A percentile compares a stretch with the other conserved stretches of the same genome.
Evolutionary conservation across 768 basidiomycete genomes (phyloP).

Genomic region (Psilocybe subaeruginosa): DNA sequence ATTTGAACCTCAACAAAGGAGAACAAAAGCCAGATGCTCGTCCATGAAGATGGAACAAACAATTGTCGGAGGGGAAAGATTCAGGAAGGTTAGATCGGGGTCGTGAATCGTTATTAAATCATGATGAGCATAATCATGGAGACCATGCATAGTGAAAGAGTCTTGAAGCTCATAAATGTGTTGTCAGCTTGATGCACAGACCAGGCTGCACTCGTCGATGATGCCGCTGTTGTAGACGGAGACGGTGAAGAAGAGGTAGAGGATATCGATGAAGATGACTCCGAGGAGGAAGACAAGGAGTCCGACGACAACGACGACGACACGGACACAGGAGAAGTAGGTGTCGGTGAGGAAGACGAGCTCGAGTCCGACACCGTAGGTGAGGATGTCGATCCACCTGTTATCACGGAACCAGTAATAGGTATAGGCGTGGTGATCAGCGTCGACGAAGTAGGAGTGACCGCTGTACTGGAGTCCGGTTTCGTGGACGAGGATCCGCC

Average conservation of each 20-base stretch:
- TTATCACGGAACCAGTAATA: slow-evolving; percentile 33
- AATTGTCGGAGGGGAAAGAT: neutral
- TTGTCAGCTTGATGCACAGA: slow-evolving; percentile 17
- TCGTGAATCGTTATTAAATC: slow-evolving; percentile 11
- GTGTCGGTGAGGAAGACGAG: slow-evolving; percentile 12
- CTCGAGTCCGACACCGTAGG: slow-evolving; percentile 15
- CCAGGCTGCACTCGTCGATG: slow-evolving; percentile 31
- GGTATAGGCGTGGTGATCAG: slow-evolving; percentile 32
- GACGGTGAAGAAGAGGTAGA: slow-evolving; percentile 9
- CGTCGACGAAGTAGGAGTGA: slow-evolving; percentile 26
- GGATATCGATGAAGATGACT: slow-evolving; percentile 17
- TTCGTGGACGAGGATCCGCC: slow-evolving; percentile 19
- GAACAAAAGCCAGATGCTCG: neutral
- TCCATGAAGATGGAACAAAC: neutral
- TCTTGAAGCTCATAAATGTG: neutral
- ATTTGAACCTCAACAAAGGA: neutral
- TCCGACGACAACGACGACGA: neutral
- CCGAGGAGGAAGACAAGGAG: slow-evolving; percentile 8
- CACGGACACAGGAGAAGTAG: slow-evolving; percentile 20
- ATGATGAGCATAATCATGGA: slow-evolving; percentile 21
- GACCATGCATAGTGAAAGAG: slow-evolving; percentile 21
- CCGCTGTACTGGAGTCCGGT: slow-evolving; percentile 14
- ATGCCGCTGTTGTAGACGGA: slow-evolving; percentile 19
- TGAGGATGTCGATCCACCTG: slow-evolving; percentile 22
- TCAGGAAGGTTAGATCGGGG: neutral